Conservation (phyloP, 202 grass and related monocot species). For the Cymbopogon flexuosus region DNA sequence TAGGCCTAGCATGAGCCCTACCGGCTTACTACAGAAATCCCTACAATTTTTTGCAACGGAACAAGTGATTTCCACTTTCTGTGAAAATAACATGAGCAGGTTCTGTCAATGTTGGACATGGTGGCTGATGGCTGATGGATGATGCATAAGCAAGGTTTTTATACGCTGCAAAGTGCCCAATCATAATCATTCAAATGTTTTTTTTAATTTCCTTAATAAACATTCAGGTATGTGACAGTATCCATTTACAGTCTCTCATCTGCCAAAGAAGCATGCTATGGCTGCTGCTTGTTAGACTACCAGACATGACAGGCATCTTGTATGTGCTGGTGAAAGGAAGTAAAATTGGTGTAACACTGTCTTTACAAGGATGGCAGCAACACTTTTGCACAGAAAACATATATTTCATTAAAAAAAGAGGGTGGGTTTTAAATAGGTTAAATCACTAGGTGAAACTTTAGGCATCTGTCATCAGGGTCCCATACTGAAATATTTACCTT, state of each 20-base stretch:
- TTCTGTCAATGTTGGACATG: conserved; percentile 15
- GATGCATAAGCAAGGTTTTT: not conserved
- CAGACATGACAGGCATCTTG: not conserved
- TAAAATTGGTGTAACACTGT: conserved; percentile 4
- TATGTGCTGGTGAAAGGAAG: not conserved
- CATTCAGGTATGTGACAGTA: not conserved
- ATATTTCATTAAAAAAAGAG: not conserved
- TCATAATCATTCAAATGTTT: not conserved
- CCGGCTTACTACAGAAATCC: conserved; percentile 1
- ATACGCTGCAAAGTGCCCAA: not conserved
- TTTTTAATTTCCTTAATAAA: not conserved
- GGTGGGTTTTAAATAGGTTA: not conserved
- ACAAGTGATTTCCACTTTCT: conserved; percentile 5
- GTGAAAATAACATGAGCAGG: conserved; percentile 2
- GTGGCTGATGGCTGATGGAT: not conserved
- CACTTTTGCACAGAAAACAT: conserved; percentile 19
- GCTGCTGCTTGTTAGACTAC: conserved; percentile 3
- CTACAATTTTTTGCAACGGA: conserved; percentile 5
- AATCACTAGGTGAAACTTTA: not conserved
- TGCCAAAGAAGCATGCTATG: not conserved
- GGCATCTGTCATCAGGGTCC: conserved; percentile 4
- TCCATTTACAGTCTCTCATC: not conserved
- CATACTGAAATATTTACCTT: conserved; percentile 65
- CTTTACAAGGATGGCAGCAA: conserved; percentile 24
- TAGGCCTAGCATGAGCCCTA: conserved; percentile 22